A percentile compares a stretch with the other conserved stretches of the same genome.
Evolutionary conservation across 2,329 filamentous ascomycete species (phyloP).

Genomic region (Eurotiales sp.): DNA sequence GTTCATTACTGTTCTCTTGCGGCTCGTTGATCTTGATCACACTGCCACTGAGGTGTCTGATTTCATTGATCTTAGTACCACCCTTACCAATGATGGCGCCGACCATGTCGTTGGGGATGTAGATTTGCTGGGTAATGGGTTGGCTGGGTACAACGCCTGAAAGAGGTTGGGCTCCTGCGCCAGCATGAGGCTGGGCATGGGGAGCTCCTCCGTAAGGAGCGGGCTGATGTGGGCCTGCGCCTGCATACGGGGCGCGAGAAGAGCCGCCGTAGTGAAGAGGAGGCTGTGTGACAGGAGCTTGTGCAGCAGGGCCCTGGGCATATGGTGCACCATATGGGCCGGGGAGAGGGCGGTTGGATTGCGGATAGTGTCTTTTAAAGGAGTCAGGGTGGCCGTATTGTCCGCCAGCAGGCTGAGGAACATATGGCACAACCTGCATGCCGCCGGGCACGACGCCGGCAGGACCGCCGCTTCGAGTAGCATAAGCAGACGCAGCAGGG

Average conservation of each 20-base stretch:
- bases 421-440: constrained; percentile 99
- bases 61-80: constrained; percentile 98
- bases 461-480: constrained; percentile 87
- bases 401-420: constrained; percentile 85
- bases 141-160: constrained; percentile 71
- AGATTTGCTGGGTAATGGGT: constrained; percentile 95
- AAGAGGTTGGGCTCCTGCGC: constrained; percentile 59
- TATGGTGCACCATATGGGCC: constrained; percentile 68
- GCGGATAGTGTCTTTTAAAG: constrained; percentile 70
- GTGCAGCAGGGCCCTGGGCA: constrained; percentile 58
- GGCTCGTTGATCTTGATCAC: constrained; percentile 99
- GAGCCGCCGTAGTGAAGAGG: constrained; percentile 74
- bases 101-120: constrained; percentile 99
- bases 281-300: constrained; percentile 54
- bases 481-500: constrained; percentile 94
- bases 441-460: constrained; percentile 92
- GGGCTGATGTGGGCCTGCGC: constrained; percentile 74
- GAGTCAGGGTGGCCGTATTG: constrained; percentile 90
- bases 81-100: constrained; percentile 98
- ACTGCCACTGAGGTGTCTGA: constrained; percentile 91
- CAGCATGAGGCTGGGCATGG: constrained; percentile 61
- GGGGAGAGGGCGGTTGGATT: constrained; percentile 70
- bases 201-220: constrained; percentile 63
- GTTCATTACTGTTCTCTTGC: constrained; percentile 97
- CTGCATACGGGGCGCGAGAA: constrained; percentile 72